Evolutionary conservation across 2,329 filamentous ascomycete species (phyloP).

Genomic region (Chaetomium globosum): DNA sequence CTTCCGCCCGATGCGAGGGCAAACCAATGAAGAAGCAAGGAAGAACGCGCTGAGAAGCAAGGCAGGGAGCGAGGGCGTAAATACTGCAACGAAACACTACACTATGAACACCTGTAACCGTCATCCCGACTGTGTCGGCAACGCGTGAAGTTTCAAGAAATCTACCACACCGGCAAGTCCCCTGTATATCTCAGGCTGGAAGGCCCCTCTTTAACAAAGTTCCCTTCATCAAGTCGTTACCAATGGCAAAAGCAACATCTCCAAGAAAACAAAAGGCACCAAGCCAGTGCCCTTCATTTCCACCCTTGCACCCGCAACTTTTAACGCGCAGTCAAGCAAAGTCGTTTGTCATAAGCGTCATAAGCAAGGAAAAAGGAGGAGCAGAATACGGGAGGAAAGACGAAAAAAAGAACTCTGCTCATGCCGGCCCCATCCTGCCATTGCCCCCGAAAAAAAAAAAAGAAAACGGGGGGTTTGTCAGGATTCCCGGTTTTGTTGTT

Average conservation of each 20-base stretch:
- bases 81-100: constrained; percentile 23
- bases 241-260: constrained; percentile 21
- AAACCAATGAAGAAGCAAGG: no score
- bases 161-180: constrained; percentile 18
- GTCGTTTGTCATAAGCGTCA: constrained; percentile 35
- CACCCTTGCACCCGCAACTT: constrained; percentile 11
- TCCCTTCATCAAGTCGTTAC: constrained; percentile 31
- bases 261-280: constrained; percentile 5
- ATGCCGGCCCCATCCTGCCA: background rate
- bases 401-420: background rate
- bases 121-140: constrained; percentile 9
- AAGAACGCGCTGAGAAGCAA: background rate
- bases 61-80: background rate
- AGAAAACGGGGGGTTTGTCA: background rate
- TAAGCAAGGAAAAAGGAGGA: constrained; percentile 25
- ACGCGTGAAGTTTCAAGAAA: constrained; percentile 10
- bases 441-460: background rate
- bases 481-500: constrained; percentile 10
- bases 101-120: constrained; percentile 21
- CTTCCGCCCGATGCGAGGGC: background rate
- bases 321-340: constrained; percentile 19
- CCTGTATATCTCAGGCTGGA: constrained; percentile 24
- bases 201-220: constrained; percentile 24
- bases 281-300: background rate
- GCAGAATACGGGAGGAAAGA: constrained; percentile 8